These are phyloP conservation scores for Phytophthora idaei DNA, from an alignment of 352 stramenopile genomes.

Conservation along the genomic window DNA sequence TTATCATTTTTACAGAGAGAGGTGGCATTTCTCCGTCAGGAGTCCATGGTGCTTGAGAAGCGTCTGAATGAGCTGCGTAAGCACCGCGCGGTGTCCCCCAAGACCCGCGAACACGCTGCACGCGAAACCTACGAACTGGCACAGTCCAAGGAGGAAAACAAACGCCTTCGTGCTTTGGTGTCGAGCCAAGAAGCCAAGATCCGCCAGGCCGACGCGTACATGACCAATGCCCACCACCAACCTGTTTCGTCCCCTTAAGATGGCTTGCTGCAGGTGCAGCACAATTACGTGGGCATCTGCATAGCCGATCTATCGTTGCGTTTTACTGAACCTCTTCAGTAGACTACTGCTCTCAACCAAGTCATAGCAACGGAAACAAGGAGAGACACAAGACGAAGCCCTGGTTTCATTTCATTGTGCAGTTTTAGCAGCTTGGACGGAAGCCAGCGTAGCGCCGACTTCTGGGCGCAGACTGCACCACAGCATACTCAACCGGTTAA, in stretches of 20 bases:
- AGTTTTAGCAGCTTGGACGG: constrained; percentile 21
- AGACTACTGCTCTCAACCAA: too few species aligned
- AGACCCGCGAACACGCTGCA: constrained; percentile 27
- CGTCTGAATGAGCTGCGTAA: constrained; percentile 41
- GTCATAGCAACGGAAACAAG: too few species aligned
- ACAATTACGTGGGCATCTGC: background rate
- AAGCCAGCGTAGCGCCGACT: constrained; percentile 29
- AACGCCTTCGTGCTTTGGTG: constrained; percentile 47
- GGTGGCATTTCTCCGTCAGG: constrained; percentile 45
- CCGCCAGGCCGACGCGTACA: constrained; percentile 41
- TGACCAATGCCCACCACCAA: constrained; percentile 21
- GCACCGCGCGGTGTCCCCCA: constrained; percentile 9
- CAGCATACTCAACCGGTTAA: constrained; percentile 39
- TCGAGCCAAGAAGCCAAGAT: constrained; percentile 51
- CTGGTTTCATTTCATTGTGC: background rate
- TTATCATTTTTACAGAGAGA: constrained; percentile 38
- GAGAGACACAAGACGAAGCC: too few species aligned
- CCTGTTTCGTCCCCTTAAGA: constrained; percentile 7
- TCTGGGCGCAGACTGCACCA: constrained; percentile 40
- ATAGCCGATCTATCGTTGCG: background rate
- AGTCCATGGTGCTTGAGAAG: constrained; percentile 43
- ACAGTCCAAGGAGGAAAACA: constrained; percentile 47
- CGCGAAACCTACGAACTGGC: constrained; percentile 38
- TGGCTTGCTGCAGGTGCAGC: background rate
- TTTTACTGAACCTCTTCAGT: constrained; percentile 13